These are phyloP conservation scores for Diaporthe amygdali DNA, from an alignment of 2,329 filamentous ascomycete species.

Conservation along the genomic window DNA sequence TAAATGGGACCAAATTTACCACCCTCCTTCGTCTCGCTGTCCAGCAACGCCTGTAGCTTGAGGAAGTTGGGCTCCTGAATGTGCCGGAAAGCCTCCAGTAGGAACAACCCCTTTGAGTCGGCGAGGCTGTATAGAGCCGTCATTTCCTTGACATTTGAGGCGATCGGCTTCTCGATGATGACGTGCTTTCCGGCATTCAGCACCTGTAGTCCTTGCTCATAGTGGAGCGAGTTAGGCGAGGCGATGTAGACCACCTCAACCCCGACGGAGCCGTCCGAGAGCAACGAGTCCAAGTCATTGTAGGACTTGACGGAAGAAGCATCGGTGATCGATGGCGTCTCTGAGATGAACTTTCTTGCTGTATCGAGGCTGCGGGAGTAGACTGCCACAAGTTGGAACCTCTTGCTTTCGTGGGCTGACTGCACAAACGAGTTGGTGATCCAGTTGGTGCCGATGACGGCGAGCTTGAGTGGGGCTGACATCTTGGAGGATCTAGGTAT, in stretches of 20 bases:
- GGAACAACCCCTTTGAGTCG: conserved; percentile 22
- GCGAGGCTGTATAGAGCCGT: conserved; percentile 51
- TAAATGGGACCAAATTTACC: conserved; percentile 22
- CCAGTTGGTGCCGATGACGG: conserved; percentile 25
- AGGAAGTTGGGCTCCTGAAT: conserved; percentile 26
- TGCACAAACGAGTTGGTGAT: conserved; percentile 25
- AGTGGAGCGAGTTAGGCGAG: conserved; percentile 55
- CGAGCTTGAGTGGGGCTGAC: conserved; percentile 19
- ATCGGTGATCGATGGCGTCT: conserved; percentile 21
- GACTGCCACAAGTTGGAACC: conserved; percentile 20
- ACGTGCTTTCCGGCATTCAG: conserved; percentile 59
- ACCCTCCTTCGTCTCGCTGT: conserved; percentile 6
- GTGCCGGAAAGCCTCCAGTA: conserved; percentile 27
- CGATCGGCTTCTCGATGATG: conserved; percentile 59
- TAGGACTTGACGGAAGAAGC: conserved; percentile 20
- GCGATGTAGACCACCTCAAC: conserved; percentile 44
- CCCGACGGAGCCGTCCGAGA: conserved; percentile 32
- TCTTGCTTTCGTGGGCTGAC: conserved; percentile 23
- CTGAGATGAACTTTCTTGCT: conserved; percentile 15
- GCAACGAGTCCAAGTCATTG: conserved; percentile 21
- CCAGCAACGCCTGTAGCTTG: conserved; percentile 19
- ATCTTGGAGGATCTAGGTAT: not conserved
- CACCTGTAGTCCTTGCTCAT: conserved; percentile 50
- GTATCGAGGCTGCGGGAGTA: conserved; percentile 23
- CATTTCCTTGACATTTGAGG: conserved; percentile 52